phyloP scores from a whole-genome alignment of 192 early-diverging fungal genomes.

The Linnemannia schmuckeri region DNA sequence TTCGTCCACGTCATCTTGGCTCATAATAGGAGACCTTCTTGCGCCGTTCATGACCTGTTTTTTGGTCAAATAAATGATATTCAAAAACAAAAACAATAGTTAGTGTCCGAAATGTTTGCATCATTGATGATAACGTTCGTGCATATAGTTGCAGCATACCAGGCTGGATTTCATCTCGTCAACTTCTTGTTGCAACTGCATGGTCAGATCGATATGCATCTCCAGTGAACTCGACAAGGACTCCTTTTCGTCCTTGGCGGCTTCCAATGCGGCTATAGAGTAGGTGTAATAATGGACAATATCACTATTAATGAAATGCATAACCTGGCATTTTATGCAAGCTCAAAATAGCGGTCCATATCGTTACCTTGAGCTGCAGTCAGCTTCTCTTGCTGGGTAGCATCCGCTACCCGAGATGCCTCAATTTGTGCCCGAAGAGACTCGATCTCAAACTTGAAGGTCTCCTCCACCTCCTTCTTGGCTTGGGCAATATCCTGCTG shows the following conservation, averaged over 20 bases:
- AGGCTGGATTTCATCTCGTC: constrained; percentile 19
- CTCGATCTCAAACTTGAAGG: constrained; percentile 33
- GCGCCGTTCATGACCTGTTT: background rate
- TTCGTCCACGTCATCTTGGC: constrained; percentile 14
- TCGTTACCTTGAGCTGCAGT: constrained; percentile 52
- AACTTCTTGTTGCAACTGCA: constrained; percentile 50
- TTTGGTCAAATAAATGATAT: constrained; percentile 9
- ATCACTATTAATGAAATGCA: constrained; percentile 7
- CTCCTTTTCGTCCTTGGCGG: constrained; percentile 31
- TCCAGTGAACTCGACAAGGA: constrained; percentile 44
- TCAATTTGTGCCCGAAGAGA: constrained; percentile 26
- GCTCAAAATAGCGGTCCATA: background rate
- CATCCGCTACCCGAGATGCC: background rate
- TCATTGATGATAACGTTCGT: too few species aligned
- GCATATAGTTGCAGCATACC: constrained; percentile 3
- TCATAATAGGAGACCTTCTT: constrained; percentile 5
- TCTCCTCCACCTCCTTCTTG: constrained; percentile 36
- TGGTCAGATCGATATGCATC: constrained; percentile 40
- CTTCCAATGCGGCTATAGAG: constrained; percentile 32
- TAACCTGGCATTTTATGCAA: background rate
- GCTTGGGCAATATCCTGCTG: constrained; percentile 38
- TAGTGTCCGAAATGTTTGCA: background rate
- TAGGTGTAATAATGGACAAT: background rate
- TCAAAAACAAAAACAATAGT: background rate
- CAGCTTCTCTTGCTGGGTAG: constrained; percentile 33